These are phyloP conservation scores for Gossypium trilobum DNA, from an alignment of 441 rosid genomes.

Conservation along the genomic window DNA sequence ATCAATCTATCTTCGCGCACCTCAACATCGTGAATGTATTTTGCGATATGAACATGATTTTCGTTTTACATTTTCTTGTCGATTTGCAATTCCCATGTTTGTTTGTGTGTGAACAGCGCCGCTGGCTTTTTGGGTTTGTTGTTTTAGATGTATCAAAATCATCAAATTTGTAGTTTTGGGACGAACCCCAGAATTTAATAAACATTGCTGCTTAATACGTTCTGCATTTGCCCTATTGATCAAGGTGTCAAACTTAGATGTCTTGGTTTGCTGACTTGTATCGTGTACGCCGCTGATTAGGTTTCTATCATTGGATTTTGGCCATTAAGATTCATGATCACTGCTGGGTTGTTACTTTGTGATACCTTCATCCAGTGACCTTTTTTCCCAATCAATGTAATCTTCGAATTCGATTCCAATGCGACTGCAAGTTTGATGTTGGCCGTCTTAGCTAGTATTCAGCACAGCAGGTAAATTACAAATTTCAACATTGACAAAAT, in stretches of 20 bases:
- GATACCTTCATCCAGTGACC: neutral
- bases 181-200: neutral
- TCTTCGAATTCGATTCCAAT: neutral
- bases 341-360: neutral
- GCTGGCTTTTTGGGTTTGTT: neutral
- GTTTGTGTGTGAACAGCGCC: neutral
- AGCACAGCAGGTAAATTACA: neutral
- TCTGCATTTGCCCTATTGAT: neutral
- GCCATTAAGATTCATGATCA: constrained; percentile 8
- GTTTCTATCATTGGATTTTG: neutral
- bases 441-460: neutral
- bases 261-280: neutral
- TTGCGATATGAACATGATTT: neutral
- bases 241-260: neutral
- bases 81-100: constrained; percentile 3
- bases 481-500: neutral
- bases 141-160: neutral
- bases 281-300: neutral
- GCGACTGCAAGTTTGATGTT: neutral
- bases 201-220: neutral
- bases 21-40: neutral
- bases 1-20: neutral
- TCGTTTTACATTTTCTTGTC: neutral
- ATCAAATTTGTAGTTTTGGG: neutral
- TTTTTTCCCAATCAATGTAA: neutral